A percentile compares a stretch with the other conserved stretches of the same genome.
These are phyloP conservation scores for Daucus carota DNA, from an alignment of 129 eudicot genomes.

Conservation along the genomic window DNA sequence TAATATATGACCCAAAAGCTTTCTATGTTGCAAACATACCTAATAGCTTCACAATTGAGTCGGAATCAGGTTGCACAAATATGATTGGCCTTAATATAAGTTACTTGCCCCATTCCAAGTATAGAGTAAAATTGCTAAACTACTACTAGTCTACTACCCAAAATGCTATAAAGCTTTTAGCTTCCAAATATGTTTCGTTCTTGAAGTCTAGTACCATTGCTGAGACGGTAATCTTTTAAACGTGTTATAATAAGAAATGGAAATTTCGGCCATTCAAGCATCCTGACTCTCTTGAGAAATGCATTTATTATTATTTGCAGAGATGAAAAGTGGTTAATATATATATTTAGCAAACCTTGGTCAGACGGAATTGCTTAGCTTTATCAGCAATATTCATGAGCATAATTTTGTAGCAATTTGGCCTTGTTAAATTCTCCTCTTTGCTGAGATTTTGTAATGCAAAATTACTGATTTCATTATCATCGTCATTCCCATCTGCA, in stretches of 20 bases:
- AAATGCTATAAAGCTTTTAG: not conserved
- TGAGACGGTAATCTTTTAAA: not conserved
- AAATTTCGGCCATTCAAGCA: not conserved
- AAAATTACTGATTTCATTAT: constrained; percentile 5
- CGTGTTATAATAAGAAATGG: not conserved
- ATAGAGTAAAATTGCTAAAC: not conserved
- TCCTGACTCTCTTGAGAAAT: not conserved
- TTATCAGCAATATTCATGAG: constrained; percentile 87
- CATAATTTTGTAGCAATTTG: constrained; percentile 42
- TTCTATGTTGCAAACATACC: not conserved
- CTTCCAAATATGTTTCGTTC: not conserved
- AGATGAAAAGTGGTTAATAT: not conserved
- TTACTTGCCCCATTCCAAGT: not conserved
- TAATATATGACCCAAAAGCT: not conserved
- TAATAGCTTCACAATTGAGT: not conserved
- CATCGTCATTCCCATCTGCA: constrained; percentile 13
- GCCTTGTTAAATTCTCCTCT: constrained; percentile 14
- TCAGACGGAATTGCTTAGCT: constrained; percentile 49
- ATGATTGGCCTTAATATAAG: not conserved
- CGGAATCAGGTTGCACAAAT: not conserved
- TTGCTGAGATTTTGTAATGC: constrained; percentile 14
- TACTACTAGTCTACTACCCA: not conserved
- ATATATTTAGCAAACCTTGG: constrained; percentile 42
- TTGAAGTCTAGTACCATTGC: not conserved
- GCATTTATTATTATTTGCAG: not conserved